phyloP scores from a whole-genome alignment of 306 rosid genomes.

The Mucuna pruriens region DNA sequence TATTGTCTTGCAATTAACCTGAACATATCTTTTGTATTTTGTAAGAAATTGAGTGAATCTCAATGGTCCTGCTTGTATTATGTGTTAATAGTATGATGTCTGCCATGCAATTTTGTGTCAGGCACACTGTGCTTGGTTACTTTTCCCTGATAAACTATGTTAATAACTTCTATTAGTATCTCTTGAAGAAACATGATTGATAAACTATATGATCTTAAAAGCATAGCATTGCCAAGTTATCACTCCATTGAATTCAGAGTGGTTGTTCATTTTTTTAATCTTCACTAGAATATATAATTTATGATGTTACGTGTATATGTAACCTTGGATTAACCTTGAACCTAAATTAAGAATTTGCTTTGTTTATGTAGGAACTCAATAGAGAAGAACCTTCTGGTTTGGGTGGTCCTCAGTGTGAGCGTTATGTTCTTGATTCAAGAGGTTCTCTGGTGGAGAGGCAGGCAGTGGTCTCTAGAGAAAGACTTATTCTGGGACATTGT shows the following conservation, averaged over 20 bases:
- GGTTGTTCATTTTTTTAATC: not conserved
- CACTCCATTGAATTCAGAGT: not conserved
- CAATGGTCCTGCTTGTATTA: conserved; percentile 19
- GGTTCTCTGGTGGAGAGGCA: conserved; percentile 95
- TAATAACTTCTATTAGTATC: not conserved
- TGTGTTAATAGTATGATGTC: not conserved
- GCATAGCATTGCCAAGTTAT: not conserved
- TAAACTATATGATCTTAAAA: conserved; percentile 7
- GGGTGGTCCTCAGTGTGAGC: conserved; percentile 94
- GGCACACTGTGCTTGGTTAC: conserved; percentile 11
- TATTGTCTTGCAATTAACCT: not conserved
- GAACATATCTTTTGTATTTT: not conserved
- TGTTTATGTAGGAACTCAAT: conserved; percentile 78
- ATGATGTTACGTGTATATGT: not conserved
- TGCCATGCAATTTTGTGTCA: not conserved
- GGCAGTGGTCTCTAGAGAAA: conserved; percentile 90
- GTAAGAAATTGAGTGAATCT: conserved; percentile 12
- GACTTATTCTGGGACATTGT: conserved; percentile 92
- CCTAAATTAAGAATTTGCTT: conserved; percentile 6
- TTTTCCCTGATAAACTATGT: conserved; percentile 10
- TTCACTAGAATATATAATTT: not conserved
- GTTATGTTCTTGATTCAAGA: conserved; percentile 84
- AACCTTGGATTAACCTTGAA: conserved; percentile 11
- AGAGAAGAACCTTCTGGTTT: conserved; percentile 94
- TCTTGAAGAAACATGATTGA: conserved; percentile 4